Evolutionary conservation across 2,329 filamentous ascomycete genomes (phyloP).

Genomic region (Cercospora sp.): DNA sequence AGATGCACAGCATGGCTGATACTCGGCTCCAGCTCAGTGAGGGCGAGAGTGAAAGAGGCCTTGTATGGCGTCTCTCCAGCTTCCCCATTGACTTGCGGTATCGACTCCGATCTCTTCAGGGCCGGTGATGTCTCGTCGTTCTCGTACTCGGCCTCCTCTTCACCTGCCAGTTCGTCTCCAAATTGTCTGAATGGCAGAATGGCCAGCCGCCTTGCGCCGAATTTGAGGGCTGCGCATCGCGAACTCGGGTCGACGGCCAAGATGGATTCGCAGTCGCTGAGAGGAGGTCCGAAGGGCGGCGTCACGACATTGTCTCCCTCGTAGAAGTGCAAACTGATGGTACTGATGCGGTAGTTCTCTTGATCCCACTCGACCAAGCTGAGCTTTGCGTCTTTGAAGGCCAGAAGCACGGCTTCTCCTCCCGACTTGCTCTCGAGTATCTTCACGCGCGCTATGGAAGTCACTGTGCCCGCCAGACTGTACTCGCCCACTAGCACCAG

Average conservation of each 20-base stretch:
- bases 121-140: conserved; percentile 55
- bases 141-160: conserved; percentile 75
- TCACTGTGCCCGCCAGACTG: conserved; percentile 78
- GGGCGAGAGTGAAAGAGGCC: conserved; percentile 87
- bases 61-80: conserved; percentile 67
- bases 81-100: conserved; percentile 40
- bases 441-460: conserved; percentile 76
- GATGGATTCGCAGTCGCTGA: conserved; percentile 75
- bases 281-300: conserved; percentile 71
- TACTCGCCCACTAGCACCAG: conserved; percentile 73
- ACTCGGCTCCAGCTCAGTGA: conserved; percentile 83
- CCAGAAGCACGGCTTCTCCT: conserved; percentile 79
- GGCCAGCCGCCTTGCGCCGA: conserved; percentile 82
- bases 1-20: conserved; percentile 88
- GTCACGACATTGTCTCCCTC: conserved; percentile 73
- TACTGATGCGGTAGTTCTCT: conserved; percentile 73
- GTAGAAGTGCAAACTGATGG: conserved; percentile 95
- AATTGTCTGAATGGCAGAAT: conserved; percentile 88
- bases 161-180: conserved; percentile 71
- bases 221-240: conserved; percentile 91
- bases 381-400: conserved; percentile 87
- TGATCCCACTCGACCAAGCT: conserved; percentile 94
- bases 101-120: conserved; percentile 28
- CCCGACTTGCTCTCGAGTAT: conserved; percentile 71
- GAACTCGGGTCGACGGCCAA: conserved; percentile 87